Conservation (phyloP, 345 rosid species). For the Mercurialis annua region DNA sequence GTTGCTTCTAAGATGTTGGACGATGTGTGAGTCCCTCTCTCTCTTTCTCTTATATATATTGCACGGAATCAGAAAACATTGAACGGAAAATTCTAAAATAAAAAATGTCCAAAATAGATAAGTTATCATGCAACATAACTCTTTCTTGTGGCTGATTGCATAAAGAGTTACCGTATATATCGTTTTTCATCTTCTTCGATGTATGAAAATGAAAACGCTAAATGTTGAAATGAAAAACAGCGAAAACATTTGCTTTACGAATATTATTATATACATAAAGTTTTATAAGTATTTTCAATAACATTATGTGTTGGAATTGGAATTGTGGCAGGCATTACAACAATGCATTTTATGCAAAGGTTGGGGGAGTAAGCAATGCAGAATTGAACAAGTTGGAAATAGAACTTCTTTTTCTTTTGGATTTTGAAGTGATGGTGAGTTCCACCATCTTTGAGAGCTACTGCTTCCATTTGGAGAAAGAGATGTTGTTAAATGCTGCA, state of each 20-base stretch:
- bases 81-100: too few species aligned
- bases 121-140: too few species aligned
- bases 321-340: constrained; percentile 57
- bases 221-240: too few species aligned
- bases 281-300: too few species aligned
- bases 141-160: too few species aligned
- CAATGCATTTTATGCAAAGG: constrained; percentile 72
- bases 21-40: constrained; percentile 63
- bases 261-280: too few species aligned
- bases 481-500: constrained; percentile 35
- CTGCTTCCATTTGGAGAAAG: constrained; percentile 71
- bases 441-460: constrained; percentile 64
- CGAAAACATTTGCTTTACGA: too few species aligned
- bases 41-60: not conserved
- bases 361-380: constrained; percentile 82
- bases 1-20: constrained; percentile 90
- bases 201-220: too few species aligned
- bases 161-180: too few species aligned
- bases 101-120: too few species aligned
- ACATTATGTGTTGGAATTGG: not conserved
- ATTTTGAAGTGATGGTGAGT: constrained; percentile 57
- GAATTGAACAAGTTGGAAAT: constrained; percentile 79
- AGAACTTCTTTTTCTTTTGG: constrained; percentile 75
- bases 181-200: too few species aligned
- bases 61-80: too few species aligned